Conservation (phyloP, 163 green algal species). For the Scenedesmus sp. region DNA sequence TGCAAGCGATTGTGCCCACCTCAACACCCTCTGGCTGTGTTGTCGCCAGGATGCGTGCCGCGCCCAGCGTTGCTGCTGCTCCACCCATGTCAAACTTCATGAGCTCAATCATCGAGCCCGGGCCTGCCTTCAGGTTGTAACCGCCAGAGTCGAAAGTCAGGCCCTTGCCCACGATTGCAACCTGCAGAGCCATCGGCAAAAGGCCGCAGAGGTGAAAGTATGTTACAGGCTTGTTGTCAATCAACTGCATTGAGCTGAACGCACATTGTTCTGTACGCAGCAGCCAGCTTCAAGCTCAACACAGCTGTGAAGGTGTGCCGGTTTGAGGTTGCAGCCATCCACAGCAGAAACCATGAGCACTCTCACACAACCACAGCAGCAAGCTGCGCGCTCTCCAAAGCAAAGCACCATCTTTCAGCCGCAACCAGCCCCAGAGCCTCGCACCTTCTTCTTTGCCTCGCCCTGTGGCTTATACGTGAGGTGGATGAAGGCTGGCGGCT, state of each 20-base stretch:
- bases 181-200: slow-evolving; percentile 53
- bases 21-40: slow-evolving; percentile 71
- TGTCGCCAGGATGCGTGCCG: slow-evolving; percentile 85
- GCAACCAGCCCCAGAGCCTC: not conserved
- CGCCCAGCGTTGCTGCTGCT: slow-evolving; percentile 91
- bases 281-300: not conserved
- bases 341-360: not conserved
- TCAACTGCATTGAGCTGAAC: not conserved
- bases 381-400: too few species aligned
- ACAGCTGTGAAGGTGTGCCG: not conserved
- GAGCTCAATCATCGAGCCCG: slow-evolving; percentile 88
- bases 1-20: slow-evolving; percentile 35
- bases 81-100: slow-evolving; percentile 95
- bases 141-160: slow-evolving; percentile 97
- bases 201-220: too few species aligned
- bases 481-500: slow-evolving; percentile 98
- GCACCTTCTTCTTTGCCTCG: slow-evolving; percentile 55
- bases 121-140: slow-evolving; percentile 94
- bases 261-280: too few species aligned
- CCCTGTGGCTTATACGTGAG: slow-evolving; percentile 91
- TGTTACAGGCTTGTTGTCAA: too few species aligned
- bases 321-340: not conserved
- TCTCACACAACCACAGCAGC: not conserved
- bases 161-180: slow-evolving; percentile 97
- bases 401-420: not conserved